Evolutionary conservation across 2,329 filamentous ascomycete genomes (phyloP).

Genomic region (Teratosphaeria epicoccoides): DNA sequence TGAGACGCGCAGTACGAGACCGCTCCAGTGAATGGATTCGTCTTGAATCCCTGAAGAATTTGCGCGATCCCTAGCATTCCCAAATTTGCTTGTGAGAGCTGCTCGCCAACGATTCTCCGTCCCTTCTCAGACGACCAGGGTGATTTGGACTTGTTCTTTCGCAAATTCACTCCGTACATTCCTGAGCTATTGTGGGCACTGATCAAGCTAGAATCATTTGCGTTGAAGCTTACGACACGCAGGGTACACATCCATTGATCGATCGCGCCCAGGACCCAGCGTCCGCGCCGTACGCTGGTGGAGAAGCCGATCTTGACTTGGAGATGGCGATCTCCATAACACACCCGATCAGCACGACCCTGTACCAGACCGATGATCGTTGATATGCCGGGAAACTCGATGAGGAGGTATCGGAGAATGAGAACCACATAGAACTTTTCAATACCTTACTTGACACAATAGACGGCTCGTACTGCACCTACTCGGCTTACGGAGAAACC

Average conservation of each 20-base stretch:
- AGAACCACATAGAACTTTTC: too few species aligned
- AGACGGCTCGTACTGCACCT: slow-evolving; percentile 27
- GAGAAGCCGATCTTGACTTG: slow-evolving; percentile 41
- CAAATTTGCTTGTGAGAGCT: too few species aligned
- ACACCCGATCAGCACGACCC: slow-evolving; percentile 40
- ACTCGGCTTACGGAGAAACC: slow-evolving; percentile 24
- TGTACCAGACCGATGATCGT: slow-evolving; percentile 38
- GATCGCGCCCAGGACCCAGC: slow-evolving; percentile 14
- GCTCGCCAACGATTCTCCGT: background rate
- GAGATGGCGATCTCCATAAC: slow-evolving; percentile 41
- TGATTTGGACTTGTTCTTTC: slow-evolving; percentile 35
- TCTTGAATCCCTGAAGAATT: too few species aligned
- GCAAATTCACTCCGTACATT: slow-evolving; percentile 17
- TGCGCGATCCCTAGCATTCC: too few species aligned
- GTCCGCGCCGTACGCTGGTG: slow-evolving; percentile 20
- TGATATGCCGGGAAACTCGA: slow-evolving; percentile 22
- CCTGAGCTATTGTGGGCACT: slow-evolving; percentile 5
- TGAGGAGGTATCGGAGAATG: too few species aligned
- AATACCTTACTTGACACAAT: slow-evolving; percentile 33
- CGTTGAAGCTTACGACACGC: background rate
- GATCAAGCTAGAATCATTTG: too few species aligned
- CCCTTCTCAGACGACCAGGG: slow-evolving; percentile 5
- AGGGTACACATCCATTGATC: slow-evolving; percentile 5
- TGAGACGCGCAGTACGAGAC: slow-evolving; percentile 30
- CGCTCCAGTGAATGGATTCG: too few species aligned